phyloP scores from a whole-genome alignment of 148 eudicot genomes.

The Arbutus unedo region DNA sequence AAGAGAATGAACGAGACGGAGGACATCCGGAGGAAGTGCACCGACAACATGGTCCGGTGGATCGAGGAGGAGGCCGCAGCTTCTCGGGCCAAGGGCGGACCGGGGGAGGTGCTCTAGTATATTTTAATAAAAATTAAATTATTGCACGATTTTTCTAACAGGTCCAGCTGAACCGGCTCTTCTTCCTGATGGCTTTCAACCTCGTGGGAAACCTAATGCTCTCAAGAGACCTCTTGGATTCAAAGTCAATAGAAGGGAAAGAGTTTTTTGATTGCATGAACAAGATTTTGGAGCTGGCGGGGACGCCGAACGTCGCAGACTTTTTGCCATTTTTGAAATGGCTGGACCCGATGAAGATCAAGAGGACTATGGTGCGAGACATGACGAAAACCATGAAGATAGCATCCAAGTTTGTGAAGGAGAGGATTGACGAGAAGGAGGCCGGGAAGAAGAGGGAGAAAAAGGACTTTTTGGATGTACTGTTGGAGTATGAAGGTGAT shows the following conservation, averaged over 20 bases:
- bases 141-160: background rate
- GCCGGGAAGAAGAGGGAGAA: background rate
- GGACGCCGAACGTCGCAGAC: constrained; percentile 20
- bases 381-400: constrained; percentile 11
- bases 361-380: constrained; percentile 6
- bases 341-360: constrained; percentile 15
- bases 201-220: constrained; percentile 36
- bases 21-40: constrained; percentile 13
- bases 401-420: constrained; percentile 3
- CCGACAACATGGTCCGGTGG: constrained; percentile 27
- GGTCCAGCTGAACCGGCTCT: constrained; percentile 15
- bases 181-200: constrained; percentile 36
- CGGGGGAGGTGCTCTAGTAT: constrained; percentile 11
- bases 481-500: constrained; percentile 17
- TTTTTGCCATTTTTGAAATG: constrained; percentile 14
- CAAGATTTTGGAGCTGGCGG: constrained; percentile 11
- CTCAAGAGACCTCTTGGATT: constrained; percentile 31
- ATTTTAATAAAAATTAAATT: background rate
- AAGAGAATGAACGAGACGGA: constrained; percentile 20
- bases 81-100: background rate
- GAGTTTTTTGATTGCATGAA: constrained; percentile 14
- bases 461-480: constrained; percentile 12
- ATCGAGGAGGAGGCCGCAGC: constrained; percentile 20
- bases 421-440: constrained; percentile 12
- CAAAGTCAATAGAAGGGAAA: constrained; percentile 10